A percentile compares a stretch with the other conserved stretches of the same genome.
These are phyloP conservation scores for Termitomyces sp. DNA, from an alignment of 768 basidiomycete species.

Conservation along the genomic window DNA sequence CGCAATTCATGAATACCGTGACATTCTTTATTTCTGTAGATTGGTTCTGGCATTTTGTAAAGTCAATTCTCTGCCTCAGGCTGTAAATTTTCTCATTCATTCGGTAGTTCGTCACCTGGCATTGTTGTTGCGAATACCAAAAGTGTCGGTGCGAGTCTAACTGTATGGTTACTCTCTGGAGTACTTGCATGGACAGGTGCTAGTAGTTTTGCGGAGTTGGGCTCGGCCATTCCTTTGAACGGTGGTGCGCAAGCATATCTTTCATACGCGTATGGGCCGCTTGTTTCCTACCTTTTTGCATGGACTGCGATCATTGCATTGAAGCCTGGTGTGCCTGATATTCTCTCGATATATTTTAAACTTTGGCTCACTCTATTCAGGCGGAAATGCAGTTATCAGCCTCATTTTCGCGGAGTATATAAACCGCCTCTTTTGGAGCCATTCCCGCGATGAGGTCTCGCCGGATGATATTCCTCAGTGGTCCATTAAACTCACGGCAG, in stretches of 20 bases:
- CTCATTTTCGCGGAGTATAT: slow-evolving; percentile 92
- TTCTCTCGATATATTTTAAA: slow-evolving; percentile 2
- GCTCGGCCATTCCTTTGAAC: slow-evolving; percentile 81
- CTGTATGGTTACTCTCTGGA: slow-evolving; percentile 84
- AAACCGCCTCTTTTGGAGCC: slow-evolving; percentile 84
- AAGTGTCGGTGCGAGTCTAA: slow-evolving; percentile 85
- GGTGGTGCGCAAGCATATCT: slow-evolving; percentile 80
- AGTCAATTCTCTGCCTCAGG: slow-evolving; percentile 20
- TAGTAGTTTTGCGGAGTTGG: slow-evolving; percentile 90
- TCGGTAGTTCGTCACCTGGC: slow-evolving; percentile 83
- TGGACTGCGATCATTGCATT: slow-evolving; percentile 93
- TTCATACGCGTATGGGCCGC: slow-evolving; percentile 83
- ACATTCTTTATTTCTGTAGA: slow-evolving; percentile 37
- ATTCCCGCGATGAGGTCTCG: slow-evolving; percentile 65
- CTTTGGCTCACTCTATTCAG: slow-evolving; percentile 29
- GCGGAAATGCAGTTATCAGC: slow-evolving; percentile 79
- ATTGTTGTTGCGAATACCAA: slow-evolving; percentile 87
- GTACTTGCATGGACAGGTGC: slow-evolving; percentile 94
- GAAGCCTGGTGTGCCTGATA: slow-evolving; percentile 60
- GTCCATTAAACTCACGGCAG: slow-evolving; percentile 87
- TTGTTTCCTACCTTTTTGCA: slow-evolving; percentile 87
- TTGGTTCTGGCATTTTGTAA: slow-evolving; percentile 93
- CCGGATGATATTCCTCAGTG: slow-evolving; percentile 83
- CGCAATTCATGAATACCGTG: slow-evolving; percentile 3
- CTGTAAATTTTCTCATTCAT: slow-evolving; percentile 4